These are phyloP conservation scores for Tylopilus plumbeoviolaceoides DNA, from an alignment of 768 basidiomycete genomes.

Conservation along the genomic window DNA sequence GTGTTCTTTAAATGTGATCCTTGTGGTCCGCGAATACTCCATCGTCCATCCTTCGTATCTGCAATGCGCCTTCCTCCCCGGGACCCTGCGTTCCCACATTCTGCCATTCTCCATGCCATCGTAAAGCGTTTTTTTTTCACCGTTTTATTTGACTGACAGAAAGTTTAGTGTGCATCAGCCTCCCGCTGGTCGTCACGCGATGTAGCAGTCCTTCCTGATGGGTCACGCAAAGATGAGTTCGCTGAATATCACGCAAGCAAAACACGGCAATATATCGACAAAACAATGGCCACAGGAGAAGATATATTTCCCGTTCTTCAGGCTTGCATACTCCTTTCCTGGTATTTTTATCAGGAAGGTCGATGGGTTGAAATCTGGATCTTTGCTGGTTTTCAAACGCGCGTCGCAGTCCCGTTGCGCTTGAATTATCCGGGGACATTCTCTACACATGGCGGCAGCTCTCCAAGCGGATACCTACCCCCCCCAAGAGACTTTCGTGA, in stretches of 20 bases:
- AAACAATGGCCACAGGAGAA: slow-evolving; percentile 84
- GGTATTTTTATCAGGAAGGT: slow-evolving; percentile 91
- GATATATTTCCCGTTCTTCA: slow-evolving; percentile 87
- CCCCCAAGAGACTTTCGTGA: slow-evolving; percentile 75
- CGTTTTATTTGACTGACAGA: slow-evolving; percentile 10
- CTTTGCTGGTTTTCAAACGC: slow-evolving; percentile 80
- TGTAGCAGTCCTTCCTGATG: slow-evolving; percentile 64
- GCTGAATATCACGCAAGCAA: slow-evolving; percentile 86
- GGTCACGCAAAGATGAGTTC: slow-evolving; percentile 76
- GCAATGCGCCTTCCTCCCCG: slow-evolving; percentile 77
- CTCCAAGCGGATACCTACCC: slow-evolving; percentile 76
- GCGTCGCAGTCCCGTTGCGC: slow-evolving; percentile 76
- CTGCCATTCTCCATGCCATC: slow-evolving; percentile 88
- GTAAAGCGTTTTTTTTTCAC: slow-evolving; percentile 37
- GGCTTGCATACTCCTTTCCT: slow-evolving; percentile 79
- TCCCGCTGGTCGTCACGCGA: slow-evolving; percentile 79
- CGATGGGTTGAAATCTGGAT: slow-evolving; percentile 92
- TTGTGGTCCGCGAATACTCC: slow-evolving; percentile 79
- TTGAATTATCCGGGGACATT: slow-evolving; percentile 86
- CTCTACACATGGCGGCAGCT: slow-evolving; percentile 58
- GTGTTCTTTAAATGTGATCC: slow-evolving; percentile 88
- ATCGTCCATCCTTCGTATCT: slow-evolving; percentile 74
- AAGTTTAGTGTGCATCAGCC: slow-evolving; percentile 66
- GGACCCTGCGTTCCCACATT: slow-evolving; percentile 83
- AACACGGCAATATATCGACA: slow-evolving; percentile 84